These are phyloP conservation scores for Delitschia confertaspora DNA, from an alignment of 495 filamentous ascomycete genomes.

Conservation along the genomic window DNA sequence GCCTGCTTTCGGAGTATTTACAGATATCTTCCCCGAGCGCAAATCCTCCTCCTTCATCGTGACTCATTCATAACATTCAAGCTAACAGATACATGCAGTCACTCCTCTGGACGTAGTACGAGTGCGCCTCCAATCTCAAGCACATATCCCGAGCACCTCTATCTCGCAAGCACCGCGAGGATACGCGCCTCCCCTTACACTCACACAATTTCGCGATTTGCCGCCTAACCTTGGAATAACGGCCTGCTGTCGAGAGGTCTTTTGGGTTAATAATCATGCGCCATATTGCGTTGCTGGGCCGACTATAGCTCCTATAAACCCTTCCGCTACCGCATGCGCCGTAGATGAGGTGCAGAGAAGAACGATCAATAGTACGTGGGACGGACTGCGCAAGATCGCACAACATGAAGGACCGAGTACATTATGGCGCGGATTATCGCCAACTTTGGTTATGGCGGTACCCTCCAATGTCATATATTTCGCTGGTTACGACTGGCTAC, in stretches of 20 bases:
- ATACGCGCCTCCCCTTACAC: slow-evolving; percentile 28
- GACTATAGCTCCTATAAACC: slow-evolving; percentile 32
- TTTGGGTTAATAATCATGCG: slow-evolving; percentile 83
- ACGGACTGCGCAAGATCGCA: slow-evolving; percentile 92
- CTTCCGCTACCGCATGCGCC: slow-evolving; percentile 57
- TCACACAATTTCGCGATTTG: slow-evolving; percentile 51
- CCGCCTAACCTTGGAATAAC: slow-evolving; percentile 81
- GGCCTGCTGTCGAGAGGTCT: slow-evolving; percentile 91
- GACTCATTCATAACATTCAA: background rate
- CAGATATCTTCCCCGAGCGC: slow-evolving; percentile 1
- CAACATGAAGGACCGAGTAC: slow-evolving; percentile 81
- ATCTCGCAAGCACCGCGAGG: slow-evolving; percentile 10
- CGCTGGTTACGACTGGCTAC: slow-evolving; percentile 93
- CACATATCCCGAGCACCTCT: slow-evolving; percentile 35
- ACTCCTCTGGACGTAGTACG: slow-evolving; percentile 96
- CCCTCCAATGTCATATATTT: slow-evolving; percentile 98
- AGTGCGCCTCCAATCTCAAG: slow-evolving; percentile 86
- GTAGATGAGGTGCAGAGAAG: slow-evolving; percentile 75
- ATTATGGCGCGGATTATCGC: slow-evolving; percentile 86
- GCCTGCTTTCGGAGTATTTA: background rate
- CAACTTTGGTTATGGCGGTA: slow-evolving; percentile 88
- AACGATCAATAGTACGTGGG: slow-evolving; percentile 82
- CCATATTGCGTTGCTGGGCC: slow-evolving; percentile 65
- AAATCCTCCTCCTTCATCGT: background rate
- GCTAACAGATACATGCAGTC: too few species aligned